Percentiles rank a stretch among this genome's conserved stretches.
Evolutionary conservation across 345 rosid species (phyloP).

Genomic region (Carallia brachiata): DNA sequence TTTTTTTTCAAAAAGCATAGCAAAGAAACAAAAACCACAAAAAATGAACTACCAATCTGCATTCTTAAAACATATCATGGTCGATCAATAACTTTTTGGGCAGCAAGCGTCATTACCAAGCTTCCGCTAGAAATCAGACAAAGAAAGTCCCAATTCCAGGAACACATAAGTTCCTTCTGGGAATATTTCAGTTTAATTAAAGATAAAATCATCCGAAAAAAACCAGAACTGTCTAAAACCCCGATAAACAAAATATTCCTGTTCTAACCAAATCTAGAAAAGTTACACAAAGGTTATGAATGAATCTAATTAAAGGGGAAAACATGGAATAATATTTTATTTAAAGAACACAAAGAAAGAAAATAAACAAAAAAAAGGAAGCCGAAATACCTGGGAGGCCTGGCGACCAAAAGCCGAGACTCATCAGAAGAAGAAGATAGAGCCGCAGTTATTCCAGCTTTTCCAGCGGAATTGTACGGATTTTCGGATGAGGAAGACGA

Average conservation of each 20-base stretch:
- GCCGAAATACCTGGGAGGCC: slow-evolving; percentile 31
- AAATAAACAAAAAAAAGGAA: background rate
- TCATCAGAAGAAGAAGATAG: slow-evolving; percentile 38
- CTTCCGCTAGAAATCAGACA: too few relatives aligned
- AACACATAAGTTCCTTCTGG: too few relatives aligned
- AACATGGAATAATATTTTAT: too few relatives aligned
- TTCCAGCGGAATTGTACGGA: slow-evolving; percentile 26
- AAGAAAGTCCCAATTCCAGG: too few relatives aligned
- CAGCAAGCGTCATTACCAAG: too few relatives aligned
- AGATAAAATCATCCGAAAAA: background rate
- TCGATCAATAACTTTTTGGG: background rate
- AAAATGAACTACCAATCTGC: background rate
- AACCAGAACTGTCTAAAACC: background rate
- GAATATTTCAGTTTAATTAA: background rate
- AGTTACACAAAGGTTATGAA: too few relatives aligned
- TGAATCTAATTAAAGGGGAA: too few relatives aligned
- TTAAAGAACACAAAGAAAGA: background rate
- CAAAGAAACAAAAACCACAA: too few relatives aligned
- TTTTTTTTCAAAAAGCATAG: background rate
- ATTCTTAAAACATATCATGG: background rate
- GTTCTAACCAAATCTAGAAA: too few relatives aligned
- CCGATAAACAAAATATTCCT: background rate
- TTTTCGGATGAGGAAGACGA: slow-evolving; percentile 35
- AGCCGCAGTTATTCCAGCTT: slow-evolving; percentile 23
- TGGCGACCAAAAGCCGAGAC: slow-evolving; percentile 36